Evolutionary conservation across 108 stramenopile species (phyloP).

Genomic region (Discostella stelligeroides): DNA sequence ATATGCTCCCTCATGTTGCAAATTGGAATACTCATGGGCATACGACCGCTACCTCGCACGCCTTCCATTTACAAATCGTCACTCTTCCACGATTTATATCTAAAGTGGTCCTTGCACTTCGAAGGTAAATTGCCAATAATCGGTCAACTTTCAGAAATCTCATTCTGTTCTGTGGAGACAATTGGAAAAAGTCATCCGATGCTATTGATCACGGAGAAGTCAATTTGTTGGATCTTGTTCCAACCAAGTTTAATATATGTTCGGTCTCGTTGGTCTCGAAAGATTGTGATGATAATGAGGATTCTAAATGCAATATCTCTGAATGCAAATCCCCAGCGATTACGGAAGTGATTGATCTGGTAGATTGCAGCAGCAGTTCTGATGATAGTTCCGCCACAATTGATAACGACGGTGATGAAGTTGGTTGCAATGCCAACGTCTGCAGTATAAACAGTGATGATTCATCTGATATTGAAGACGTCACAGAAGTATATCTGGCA

Average conservation of each 20-base stretch:
- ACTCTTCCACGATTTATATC: constrained; percentile 6
- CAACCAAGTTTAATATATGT: constrained; percentile 12
- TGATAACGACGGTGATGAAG: constrained; percentile 1
- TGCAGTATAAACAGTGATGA: constrained; percentile 2
- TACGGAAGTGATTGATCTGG: constrained; percentile 33
- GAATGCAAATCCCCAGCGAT: constrained; percentile 2
- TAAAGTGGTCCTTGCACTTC: constrained; percentile 10
- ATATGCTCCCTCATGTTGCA: constrained; percentile 10
- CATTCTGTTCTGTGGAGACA: constrained; percentile 7
- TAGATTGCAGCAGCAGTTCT: constrained; percentile 29
- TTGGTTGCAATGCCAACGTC: background rate
- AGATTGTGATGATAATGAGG: background rate
- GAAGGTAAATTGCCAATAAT: constrained; percentile 3
- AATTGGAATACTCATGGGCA: background rate
- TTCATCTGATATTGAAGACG: constrained; percentile 46
- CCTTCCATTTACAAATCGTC: background rate
- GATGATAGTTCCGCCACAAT: background rate
- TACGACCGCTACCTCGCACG: constrained; percentile 2
- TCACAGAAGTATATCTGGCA: constrained; percentile 38
- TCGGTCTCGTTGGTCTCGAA: constrained; percentile 1
- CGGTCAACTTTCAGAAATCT: background rate
- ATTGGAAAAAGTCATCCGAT: background rate
- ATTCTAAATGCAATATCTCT: background rate
- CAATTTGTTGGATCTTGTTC: constrained; percentile 9
- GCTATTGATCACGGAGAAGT: background rate